phyloP scores from a whole-genome alignment of 768 basidiomycete species.

The Kwoniella mangroviensis region DNA sequence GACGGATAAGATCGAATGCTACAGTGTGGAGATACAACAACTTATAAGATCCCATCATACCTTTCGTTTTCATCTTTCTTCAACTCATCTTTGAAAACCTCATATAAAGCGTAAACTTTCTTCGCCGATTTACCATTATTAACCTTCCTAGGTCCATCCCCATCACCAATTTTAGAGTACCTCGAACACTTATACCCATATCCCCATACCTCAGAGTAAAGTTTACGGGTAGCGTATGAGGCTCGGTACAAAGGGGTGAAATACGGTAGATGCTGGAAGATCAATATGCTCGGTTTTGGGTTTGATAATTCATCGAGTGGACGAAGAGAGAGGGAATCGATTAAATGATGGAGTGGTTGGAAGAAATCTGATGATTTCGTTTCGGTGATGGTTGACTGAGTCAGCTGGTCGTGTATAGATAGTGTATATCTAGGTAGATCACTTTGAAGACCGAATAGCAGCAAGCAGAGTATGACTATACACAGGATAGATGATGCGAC shows the following conservation, averaged over 20 bases:
- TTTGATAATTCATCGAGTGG: background rate
- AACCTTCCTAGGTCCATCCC: background rate
- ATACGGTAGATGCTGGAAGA: conserved; percentile 23
- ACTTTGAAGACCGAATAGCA: too few species aligned
- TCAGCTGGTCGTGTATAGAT: background rate
- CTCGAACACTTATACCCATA: conserved; percentile 18
- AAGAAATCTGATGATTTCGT: conserved; percentile 8
- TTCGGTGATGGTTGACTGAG: background rate
- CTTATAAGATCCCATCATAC: conserved; percentile 34
- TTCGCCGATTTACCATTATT: conserved; percentile 15
- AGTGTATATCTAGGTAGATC: background rate
- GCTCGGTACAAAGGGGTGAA: conserved; percentile 18
- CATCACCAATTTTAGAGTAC: background rate
- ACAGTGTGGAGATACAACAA: background rate
- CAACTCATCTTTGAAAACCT: conserved; percentile 15
- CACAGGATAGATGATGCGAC: too few species aligned
- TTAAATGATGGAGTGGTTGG: background rate
- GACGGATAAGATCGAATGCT: background rate
- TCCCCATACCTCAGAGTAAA: conserved; percentile 15
- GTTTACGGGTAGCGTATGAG: conserved; percentile 10
- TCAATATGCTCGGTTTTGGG: conserved; percentile 11
- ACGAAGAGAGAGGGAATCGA: background rate
- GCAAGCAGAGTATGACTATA: too few species aligned
- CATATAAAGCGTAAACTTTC: conserved; percentile 24
- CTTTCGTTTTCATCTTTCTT: conserved; percentile 4